phyloP scores from a whole-genome alignment of 192 early-diverging fungal genomes.

The Irineochytrium annulatum region DNA sequence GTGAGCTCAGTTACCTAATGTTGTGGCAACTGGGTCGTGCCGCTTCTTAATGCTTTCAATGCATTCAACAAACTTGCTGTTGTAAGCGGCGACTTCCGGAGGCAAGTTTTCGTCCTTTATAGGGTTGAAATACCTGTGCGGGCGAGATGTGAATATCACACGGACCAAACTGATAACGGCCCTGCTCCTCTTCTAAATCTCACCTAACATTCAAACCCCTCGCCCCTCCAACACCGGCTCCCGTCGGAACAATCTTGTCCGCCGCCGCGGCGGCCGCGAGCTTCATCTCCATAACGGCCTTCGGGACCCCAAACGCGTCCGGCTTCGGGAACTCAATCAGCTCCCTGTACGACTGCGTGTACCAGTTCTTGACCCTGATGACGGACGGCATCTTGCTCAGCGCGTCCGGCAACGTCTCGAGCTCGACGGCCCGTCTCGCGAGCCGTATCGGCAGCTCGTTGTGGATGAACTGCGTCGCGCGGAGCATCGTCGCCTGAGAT shows the following conservation, averaged over 20 bases:
- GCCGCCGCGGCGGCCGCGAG: not conserved
- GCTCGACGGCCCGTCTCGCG: conserved; percentile 90
- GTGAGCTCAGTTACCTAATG: conserved; percentile 74
- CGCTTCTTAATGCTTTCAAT: conserved; percentile 89
- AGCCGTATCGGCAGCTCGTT: conserved; percentile 87
- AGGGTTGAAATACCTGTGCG: conserved; percentile 51
- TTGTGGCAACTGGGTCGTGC: conserved; percentile 89
- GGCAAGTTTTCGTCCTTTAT: conserved; percentile 51
- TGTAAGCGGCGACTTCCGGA: conserved; percentile 65
- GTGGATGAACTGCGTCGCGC: conserved; percentile 51
- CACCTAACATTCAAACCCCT: conserved; percentile 1
- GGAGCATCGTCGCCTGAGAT: conserved; percentile 34
- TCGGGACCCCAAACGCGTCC: conserved; percentile 40
- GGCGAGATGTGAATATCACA: not conserved
- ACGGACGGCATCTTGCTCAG: conserved; percentile 89
- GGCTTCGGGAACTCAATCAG: conserved; percentile 55
- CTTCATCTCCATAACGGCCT: conserved; percentile 4
- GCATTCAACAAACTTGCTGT: conserved; percentile 76
- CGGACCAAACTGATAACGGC: too few species aligned
- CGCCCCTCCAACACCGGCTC: too few species aligned
- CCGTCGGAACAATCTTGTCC: conserved; percentile 11
- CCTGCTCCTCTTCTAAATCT: too few species aligned
- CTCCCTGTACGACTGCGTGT: conserved; percentile 84
- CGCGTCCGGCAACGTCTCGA: conserved; percentile 82
- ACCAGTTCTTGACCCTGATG: conserved; percentile 89